Evolutionary conservation across 1,284 basidiomycete species (phyloP), one percentile per base, ranked within the genome.

Genomic region (Malassezia nana): DNA sequence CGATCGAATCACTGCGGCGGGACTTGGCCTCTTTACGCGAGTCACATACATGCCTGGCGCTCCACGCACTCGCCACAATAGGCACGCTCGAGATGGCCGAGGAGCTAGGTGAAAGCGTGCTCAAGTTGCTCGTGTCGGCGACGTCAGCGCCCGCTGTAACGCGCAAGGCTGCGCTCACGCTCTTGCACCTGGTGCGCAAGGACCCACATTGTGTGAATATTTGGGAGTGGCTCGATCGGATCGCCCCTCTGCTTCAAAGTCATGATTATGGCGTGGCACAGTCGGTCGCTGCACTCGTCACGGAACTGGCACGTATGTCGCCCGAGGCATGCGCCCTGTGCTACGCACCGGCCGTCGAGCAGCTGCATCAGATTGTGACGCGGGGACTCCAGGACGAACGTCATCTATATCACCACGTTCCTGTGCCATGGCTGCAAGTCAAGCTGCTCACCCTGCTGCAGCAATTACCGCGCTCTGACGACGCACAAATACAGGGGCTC

Each of bases 21-120:
- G 94, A 98, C 74, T 76, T 99, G 46, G 91, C 96, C 63, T 87
- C 89, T 64, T 87, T 87, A 69, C 89, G 86, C 70, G 94, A 98
- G 75, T 81, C 94, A 62, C 86, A 86, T 77, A 98, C 96, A 70
- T 96, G 94, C 72, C 80, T 99, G 46, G 94, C 94, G 1, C 77
- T 99, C 48, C 94, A 99, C 69, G 94, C 92, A 2, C 95, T 99
- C 62, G 94, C 94, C 13, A 98, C 95, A 69, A 87, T 99, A 25
- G 94, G 92, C 46, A 89, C 91, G 31, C 86, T 85, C 69, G 94
- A 96, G 76, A 98, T 99, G 89, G 91, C 94, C 10, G 94, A 98
- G 72, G 84, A 90, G 6, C 78, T 99, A 40, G 83, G 82, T 6
- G 87, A 88, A 62, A 89, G 92, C 64, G 94, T 98, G 0, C 91